Conservation (phyloP, 2,329 filamentous ascomycete species). For the Myriosclerotinia duriaeana region DNA sequence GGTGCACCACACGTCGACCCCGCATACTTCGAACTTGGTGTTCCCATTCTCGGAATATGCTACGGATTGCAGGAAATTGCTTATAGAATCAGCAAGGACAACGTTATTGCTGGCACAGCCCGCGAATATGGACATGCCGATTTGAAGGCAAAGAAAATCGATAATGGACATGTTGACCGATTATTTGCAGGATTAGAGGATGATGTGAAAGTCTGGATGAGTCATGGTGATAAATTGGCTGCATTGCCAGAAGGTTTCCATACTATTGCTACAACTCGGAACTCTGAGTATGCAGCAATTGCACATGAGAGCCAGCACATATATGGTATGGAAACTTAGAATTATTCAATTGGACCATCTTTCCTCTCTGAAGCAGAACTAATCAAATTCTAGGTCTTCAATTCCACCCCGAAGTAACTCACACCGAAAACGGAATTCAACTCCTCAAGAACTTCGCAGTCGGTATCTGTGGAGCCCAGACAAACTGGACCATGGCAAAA, state of each 20-base stretch:
- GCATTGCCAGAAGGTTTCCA: constrained; percentile 71
- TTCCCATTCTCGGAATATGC: constrained; percentile 43
- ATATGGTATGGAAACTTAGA: constrained; percentile 53
- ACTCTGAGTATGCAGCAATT: constrained; percentile 78
- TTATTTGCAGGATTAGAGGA: constrained; percentile 77
- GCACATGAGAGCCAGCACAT: constrained; percentile 68
- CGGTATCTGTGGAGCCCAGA: constrained; percentile 72
- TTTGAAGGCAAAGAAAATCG: constrained; percentile 59
- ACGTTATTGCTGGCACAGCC: constrained; percentile 64
- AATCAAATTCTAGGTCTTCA: constrained; percentile 18
- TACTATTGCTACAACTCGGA: constrained; percentile 71
- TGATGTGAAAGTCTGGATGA: constrained; percentile 76
- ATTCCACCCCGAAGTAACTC: constrained; percentile 57
- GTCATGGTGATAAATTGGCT: constrained; percentile 81
- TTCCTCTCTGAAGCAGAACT: not conserved
- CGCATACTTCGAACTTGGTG: constrained; percentile 61
- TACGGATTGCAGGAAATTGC: constrained; percentile 68
- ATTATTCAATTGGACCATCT: not conserved
- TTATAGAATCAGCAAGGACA: constrained; percentile 60
- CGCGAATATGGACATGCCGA: constrained; percentile 45
- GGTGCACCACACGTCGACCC: constrained; percentile 79
- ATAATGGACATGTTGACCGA: constrained; percentile 63
- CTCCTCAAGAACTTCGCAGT: constrained; percentile 82
- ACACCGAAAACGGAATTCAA: constrained; percentile 67
- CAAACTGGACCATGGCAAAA: constrained; percentile 82